A percentile compares a stretch with the other conserved stretches of the same genome.
Conservation (phyloP, 2,329 filamentous ascomycete genomes). For the Fonsecaea nubica region DNA sequence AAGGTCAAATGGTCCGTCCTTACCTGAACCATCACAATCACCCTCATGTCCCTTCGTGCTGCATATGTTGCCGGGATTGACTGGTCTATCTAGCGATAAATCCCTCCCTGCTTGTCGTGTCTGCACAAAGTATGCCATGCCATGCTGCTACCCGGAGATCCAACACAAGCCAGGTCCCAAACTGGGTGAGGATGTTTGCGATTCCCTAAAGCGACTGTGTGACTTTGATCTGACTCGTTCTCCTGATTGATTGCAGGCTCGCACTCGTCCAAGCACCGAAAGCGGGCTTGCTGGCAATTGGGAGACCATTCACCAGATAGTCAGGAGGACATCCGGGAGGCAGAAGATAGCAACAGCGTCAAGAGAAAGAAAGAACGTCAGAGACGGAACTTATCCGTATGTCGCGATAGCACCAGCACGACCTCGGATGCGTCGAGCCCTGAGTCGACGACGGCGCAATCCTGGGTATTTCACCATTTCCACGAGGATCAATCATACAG, state of each 20-base stretch:
- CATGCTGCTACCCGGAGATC: slow-evolving; percentile 14
- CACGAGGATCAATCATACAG: slow-evolving; percentile 21
- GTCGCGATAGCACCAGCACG: not conserved
- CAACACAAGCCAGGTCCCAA: slow-evolving; percentile 20
- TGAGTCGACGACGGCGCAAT: slow-evolving; percentile 15
- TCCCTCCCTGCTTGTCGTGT: slow-evolving; percentile 15
- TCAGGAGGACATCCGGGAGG: not conserved
- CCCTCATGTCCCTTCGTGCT: not conserved
- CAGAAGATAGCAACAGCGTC: not conserved
- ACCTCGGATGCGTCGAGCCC: slow-evolving; percentile 8
- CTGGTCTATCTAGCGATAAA: slow-evolving; percentile 9
- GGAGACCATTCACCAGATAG: not conserved
- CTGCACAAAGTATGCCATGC: slow-evolving; percentile 12
- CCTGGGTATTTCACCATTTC: slow-evolving; percentile 21
- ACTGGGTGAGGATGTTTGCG: slow-evolving; percentile 4
- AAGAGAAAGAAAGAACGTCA: not conserved
- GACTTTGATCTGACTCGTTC: not conserved
- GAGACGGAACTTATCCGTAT: not conserved
- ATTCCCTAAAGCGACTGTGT: not conserved
- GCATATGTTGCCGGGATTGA: not conserved
- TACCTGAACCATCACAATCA: not conserved
- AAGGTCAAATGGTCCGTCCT: slow-evolving; percentile 23
- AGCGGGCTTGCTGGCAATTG: slow-evolving; percentile 3
- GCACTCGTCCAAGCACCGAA: slow-evolving; percentile 7
- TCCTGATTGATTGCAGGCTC: not conserved